A percentile compares a stretch with the other conserved stretches of the same genome.
These are phyloP conservation scores for Pisolithus albus DNA, from an alignment of 768 basidiomycete genomes.

Conservation along the genomic window DNA sequence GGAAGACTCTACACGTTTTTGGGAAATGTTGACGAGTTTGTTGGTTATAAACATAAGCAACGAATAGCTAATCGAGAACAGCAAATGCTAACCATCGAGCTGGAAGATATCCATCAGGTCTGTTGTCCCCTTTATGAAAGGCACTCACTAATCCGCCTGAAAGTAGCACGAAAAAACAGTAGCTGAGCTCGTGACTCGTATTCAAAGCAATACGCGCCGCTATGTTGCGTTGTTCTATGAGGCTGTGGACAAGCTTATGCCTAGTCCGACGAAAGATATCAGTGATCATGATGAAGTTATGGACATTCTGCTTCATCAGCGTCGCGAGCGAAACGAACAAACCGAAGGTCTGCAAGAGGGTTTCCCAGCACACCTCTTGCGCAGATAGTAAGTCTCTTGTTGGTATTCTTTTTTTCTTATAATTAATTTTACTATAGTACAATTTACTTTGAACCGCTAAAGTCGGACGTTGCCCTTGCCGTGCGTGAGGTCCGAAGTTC, in stretches of 20 bases:
- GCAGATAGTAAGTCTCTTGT: conserved; percentile 78
- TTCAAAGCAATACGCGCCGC: conserved; percentile 80
- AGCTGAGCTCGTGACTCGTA: conserved; percentile 70
- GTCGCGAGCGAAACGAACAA: conserved; percentile 81
- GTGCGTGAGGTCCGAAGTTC: conserved; percentile 85
- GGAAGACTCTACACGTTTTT: conserved; percentile 24
- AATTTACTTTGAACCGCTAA: conserved; percentile 86
- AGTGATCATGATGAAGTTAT: conserved; percentile 90
- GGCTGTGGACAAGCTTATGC: conserved; percentile 87
- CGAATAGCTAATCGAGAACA: conserved; percentile 88
- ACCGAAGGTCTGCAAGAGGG: conserved; percentile 64
- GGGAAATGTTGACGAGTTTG: conserved; percentile 14
- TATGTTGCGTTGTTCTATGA: conserved; percentile 86
- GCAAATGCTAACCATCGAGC: conserved; percentile 79
- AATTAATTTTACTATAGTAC: conserved; percentile 49
- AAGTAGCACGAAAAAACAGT: conserved; percentile 61
- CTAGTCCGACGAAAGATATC: conserved; percentile 82
- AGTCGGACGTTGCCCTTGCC: conserved; percentile 70
- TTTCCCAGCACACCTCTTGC: conserved; percentile 86
- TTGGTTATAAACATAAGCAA: conserved; percentile 49
- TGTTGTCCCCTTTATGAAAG: conserved; percentile 15
- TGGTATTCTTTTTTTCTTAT: neutral
- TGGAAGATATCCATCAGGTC: conserved; percentile 81
- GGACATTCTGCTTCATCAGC: conserved; percentile 92
- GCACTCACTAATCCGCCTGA: conserved; percentile 3